Base-by-base conservation (phyloP, 129 eudicot species). In the Logfia minima region DNA sequence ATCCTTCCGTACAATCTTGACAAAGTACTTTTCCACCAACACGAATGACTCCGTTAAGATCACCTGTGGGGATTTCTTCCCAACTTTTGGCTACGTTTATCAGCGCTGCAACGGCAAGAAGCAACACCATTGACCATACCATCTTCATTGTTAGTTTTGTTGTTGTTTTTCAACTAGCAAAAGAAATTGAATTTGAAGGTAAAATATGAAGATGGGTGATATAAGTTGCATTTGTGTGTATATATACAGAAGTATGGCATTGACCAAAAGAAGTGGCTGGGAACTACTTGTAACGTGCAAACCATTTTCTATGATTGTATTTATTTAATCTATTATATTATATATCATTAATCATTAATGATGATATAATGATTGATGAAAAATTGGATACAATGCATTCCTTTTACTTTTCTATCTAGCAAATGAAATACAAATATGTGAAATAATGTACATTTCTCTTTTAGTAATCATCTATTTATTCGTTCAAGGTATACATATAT, bases 11-110 rank as follows among this genome's bases (percentile, higher is more conserved):
- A 77, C 98, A 90, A 45, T 93, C 98, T 45, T 93, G 97, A 84
- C 98, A 93, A 78, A 86, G 87, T 48, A 93, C 97, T 79, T 88
- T 86, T 39, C 98, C 98, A 45, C 88, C 88, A 34, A 90, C 88
- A 48, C 83, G 86, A 24, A 90, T 70, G 55, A 81, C 80, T 34
- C 81, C 75, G 1, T 26, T 52, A 45, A 35, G 58, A 28, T 23
- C 51, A 7, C 2, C 32, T 29, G 32, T 22, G 14, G 53, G 60
- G 23, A 52, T 74, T 43, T 71, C 78, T 26, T 78, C 75, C 69
- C 82, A 77, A 55, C 79, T 48, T 80, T 79, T 85, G 6, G 70
- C 87, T 41, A 51, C 66, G 16, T 32, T 68, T 63, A 83, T 26
- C 23, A 82, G 7, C 5, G 68, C 17, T 10, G 77, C 24, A 21